These are phyloP conservation scores for Cerioporus squamosus DNA, from an alignment of 1,284 basidiomycete species.

Conservation along the genomic window DNA sequence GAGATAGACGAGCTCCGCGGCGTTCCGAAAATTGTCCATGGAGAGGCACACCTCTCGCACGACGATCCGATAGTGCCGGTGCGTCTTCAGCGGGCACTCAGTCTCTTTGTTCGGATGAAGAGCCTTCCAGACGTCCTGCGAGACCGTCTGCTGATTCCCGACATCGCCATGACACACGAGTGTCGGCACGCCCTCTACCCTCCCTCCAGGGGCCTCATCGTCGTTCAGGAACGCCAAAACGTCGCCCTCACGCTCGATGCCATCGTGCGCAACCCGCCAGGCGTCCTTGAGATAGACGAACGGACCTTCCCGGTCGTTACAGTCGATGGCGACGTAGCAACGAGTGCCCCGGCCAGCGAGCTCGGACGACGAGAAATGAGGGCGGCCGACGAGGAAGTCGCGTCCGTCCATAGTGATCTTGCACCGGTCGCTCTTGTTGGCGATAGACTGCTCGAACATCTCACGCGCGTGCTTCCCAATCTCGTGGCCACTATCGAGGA, in stretches of 20 bases:
- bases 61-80: slow-evolving; percentile 11
- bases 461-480: slow-evolving; percentile 3
- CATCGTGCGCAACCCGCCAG: slow-evolving; percentile 6
- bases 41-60: slow-evolving; percentile 8
- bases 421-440: neutral
- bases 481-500: neutral
- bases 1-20: neutral
- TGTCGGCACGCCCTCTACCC: slow-evolving; percentile 1
- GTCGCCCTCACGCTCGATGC: slow-evolving; percentile 6
- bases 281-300: slow-evolving; percentile 14
- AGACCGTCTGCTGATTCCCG: neutral
- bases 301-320: neutral
- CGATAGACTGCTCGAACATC: neutral
- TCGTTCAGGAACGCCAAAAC: slow-evolving; percentile 3
- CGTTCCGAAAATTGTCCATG: neutral
- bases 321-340: slow-evolving; percentile 9
- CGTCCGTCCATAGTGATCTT: neutral
- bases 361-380: neutral
- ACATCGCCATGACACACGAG: slow-evolving; percentile 12
- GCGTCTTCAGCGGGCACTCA: slow-evolving; percentile 4
- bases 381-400: slow-evolving; percentile 7
- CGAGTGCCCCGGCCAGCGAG: slow-evolving; percentile 9
- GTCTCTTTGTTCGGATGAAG: neutral
- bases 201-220: neutral
- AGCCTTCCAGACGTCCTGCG: slow-evolving; percentile 3